Conservation (phyloP, 2,329 filamentous ascomycete genomes). For the Fusarium nelsonii region DNA sequence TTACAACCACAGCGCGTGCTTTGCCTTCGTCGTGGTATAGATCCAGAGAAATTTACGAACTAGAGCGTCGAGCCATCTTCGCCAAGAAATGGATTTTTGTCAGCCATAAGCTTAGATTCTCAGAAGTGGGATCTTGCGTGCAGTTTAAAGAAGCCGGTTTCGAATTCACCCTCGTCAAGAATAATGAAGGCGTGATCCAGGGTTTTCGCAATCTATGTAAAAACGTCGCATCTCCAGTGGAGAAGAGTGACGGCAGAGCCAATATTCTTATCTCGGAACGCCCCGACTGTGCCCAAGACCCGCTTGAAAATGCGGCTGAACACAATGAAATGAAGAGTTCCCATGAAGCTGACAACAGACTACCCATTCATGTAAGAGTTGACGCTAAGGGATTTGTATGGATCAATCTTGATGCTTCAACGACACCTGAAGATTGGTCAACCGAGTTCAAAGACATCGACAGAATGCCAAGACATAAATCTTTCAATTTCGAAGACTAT, state of each 20-base stretch:
- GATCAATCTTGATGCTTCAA: constrained; percentile 65
- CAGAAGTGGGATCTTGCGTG: constrained; percentile 66
- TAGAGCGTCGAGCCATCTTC: constrained; percentile 67
- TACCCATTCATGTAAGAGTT: constrained; percentile 58
- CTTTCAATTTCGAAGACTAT: constrained; percentile 64
- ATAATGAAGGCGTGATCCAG: constrained; percentile 63
- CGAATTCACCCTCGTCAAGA: constrained; percentile 63
- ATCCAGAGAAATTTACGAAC: constrained; percentile 63
- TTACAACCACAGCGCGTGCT: constrained; percentile 46
- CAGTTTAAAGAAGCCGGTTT: constrained; percentile 66
- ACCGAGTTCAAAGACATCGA: constrained; percentile 55
- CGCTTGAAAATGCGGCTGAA: too few relatives aligned
- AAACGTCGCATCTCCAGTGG: not conserved
- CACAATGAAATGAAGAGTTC: too few relatives aligned
- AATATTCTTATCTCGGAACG: too few relatives aligned
- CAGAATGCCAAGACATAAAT: constrained; percentile 56
- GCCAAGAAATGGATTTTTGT: constrained; percentile 67
- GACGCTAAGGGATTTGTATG: constrained; percentile 67
- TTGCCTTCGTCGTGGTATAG: constrained; percentile 65
- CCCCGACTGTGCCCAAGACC: too few relatives aligned
- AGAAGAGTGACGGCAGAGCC: too few relatives aligned
- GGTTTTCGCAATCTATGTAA: constrained; percentile 67
- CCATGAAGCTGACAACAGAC: not conserved
- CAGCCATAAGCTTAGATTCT: constrained; percentile 64
- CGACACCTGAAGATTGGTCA: constrained; percentile 62